These are phyloP conservation scores for Flaveria robusta DNA, from an alignment of 129 eudicot genomes.

Conservation along the genomic window DNA sequence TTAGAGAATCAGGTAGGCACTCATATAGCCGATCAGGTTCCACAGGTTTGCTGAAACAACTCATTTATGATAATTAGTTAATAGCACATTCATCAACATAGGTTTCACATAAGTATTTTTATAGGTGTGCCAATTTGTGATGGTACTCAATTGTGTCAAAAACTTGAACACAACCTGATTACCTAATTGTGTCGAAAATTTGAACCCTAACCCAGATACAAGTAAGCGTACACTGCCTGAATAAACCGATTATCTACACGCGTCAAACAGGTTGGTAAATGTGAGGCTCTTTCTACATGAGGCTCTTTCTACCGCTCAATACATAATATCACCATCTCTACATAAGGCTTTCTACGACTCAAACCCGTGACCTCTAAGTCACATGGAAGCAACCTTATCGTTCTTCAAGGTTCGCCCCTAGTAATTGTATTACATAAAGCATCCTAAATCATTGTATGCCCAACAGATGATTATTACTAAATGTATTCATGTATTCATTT, in stretches of 20 bases:
- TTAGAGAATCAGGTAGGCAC: slow-evolving; percentile 89
- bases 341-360: no score
- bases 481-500: background rate
- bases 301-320: no score
- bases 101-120: background rate
- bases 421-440: background rate
- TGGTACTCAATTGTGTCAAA: background rate
- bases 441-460: background rate
- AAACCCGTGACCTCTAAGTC: no score
- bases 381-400: no score
- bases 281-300: no score
- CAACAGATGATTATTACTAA: background rate
- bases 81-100: background rate
- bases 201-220: no score
- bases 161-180: background rate
- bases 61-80: background rate
- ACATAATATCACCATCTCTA: no score
- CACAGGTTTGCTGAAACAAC: slow-evolving; percentile 72
- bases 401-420: no score
- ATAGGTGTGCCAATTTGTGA: background rate
- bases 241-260: background rate
- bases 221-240: background rate
- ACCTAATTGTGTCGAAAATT: background rate
- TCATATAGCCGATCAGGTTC: slow-evolving; percentile 96
- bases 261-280: background rate